Evolutionary conservation across 148 eudicot genomes (phyloP).

Genomic region (Drosera capensis): DNA sequence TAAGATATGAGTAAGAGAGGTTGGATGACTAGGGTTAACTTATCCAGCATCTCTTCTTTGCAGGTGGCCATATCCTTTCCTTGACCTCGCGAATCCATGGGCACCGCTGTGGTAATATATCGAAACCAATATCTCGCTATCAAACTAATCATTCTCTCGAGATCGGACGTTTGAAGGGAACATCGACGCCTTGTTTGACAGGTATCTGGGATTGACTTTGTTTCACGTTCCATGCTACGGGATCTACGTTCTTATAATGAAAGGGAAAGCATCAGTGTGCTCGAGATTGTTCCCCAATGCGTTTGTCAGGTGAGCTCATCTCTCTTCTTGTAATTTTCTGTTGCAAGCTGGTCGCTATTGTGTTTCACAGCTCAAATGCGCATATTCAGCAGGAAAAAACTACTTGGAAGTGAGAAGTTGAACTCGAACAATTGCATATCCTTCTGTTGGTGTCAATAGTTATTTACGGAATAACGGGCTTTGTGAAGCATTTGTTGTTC

Average conservation of each 20-base stretch:
- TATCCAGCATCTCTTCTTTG: too few species aligned
- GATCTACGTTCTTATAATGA: slow-evolving; percentile 36
- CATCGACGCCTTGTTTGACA: slow-evolving; percentile 9
- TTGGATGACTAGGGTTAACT: too few species aligned
- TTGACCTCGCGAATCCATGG: slow-evolving; percentile 65
- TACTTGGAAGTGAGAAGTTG: too few species aligned
- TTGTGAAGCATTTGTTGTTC: too few species aligned
- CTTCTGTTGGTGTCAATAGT: too few species aligned
- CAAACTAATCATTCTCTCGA: neutral
- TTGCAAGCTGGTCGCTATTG: too few species aligned
- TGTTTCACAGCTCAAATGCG: too few species aligned
- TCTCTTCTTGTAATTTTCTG: too few species aligned
- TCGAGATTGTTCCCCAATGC: slow-evolving; percentile 40
- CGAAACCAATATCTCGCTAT: neutral
- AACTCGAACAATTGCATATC: too few species aligned
- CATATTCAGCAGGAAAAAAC: too few species aligned
- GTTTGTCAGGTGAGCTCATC: slow-evolving; percentile 59
- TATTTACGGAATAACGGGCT: too few species aligned
- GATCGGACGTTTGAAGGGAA: neutral
- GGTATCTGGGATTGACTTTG: slow-evolving; percentile 62
- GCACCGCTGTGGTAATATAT: slow-evolving; percentile 67
- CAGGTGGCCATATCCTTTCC: slow-evolving; percentile 99
- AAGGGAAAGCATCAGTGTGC: slow-evolving; percentile 33
- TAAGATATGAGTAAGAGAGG: too few species aligned
- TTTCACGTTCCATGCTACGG: slow-evolving; percentile 69